Percentiles rank a stretch among this genome's conserved stretches.
Evolutionary conservation across 495 filamentous ascomycete genomes (phyloP).

Genomic region (Mytilinidion resinicola): DNA sequence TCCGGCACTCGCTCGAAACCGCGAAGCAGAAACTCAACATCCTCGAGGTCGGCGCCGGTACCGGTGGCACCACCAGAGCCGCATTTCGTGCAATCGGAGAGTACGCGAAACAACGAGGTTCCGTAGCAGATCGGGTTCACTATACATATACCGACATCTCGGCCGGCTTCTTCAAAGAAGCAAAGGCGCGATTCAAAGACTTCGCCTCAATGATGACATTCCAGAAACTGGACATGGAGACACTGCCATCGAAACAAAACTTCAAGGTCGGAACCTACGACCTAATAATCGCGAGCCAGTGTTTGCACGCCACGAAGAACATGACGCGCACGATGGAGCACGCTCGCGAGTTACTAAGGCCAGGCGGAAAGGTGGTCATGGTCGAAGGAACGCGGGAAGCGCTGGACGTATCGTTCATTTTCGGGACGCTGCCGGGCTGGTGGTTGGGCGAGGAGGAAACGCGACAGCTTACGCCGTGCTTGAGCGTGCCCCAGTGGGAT

Average conservation of each 20-base stretch:
- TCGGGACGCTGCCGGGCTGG: conserved; percentile 1
- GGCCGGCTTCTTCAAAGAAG: not conserved
- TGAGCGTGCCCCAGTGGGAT: not conserved
- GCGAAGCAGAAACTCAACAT: conserved; percentile 1
- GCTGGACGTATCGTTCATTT: not conserved
- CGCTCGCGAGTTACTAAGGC: not conserved
- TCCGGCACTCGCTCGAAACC: no score
- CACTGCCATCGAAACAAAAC: no score
- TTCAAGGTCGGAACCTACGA: no score
- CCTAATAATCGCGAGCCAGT: not conserved
- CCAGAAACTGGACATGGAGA: not conserved
- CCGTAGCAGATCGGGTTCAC: no score
- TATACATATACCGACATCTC: conserved; percentile 5
- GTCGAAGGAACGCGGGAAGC: conserved; percentile 2
- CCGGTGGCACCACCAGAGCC: not conserved
- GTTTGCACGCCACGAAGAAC: conserved; percentile 10
- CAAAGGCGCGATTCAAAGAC: not conserved
- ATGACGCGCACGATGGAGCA: conserved; percentile 1
- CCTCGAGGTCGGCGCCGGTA: conserved; percentile 5
- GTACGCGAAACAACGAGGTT: not conserved
- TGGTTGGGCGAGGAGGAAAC: conserved; percentile 6
- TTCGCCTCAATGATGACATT: not conserved
- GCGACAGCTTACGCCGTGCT: not conserved
- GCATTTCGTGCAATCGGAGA: not conserved
- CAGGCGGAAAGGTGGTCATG: conserved; percentile 3